Percentiles rank a stretch among this genome's conserved stretches.
These are phyloP conservation scores for Bipolaris victoriae DNA, from an alignment of 2,329 filamentous ascomycete species.

Conservation along the genomic window DNA sequence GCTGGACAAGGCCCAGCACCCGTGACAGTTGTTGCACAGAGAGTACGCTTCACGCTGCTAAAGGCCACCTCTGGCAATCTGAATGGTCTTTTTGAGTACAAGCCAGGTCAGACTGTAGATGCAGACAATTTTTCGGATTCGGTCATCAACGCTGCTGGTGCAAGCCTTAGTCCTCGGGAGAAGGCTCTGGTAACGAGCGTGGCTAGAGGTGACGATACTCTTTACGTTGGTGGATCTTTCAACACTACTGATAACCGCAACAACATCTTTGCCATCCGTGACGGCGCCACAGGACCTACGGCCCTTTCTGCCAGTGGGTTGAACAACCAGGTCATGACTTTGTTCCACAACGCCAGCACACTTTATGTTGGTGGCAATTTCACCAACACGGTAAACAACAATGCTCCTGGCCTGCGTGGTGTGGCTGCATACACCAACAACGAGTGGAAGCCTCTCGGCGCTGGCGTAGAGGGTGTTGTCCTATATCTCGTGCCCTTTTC, in stretches of 20 bases:
- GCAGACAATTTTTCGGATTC: conserved; percentile 72
- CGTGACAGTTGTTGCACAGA: conserved; percentile 86
- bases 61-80: conserved; percentile 78
- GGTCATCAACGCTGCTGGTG: conserved; percentile 76
- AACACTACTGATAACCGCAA: conserved; percentile 63
- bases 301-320: conserved; percentile 74
- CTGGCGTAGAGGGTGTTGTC: conserved; percentile 83
- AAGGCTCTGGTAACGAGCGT: conserved; percentile 74
- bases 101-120: conserved; percentile 68
- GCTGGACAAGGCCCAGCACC: conserved; percentile 61
- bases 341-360: conserved; percentile 69
- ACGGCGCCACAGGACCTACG: conserved; percentile 64
- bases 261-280: conserved; percentile 76
- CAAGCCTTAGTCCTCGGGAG: conserved; percentile 63
- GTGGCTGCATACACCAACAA: conserved; percentile 76
- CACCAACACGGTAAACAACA: conserved; percentile 70
- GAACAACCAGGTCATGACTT: conserved; percentile 75
- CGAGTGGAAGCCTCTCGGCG: conserved; percentile 79
- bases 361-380: conserved; percentile 84
- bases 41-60: conserved; percentile 77
- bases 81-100: conserved; percentile 89
- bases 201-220: conserved; percentile 63
- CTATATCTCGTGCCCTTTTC: conserved; percentile 74
- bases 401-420: conserved; percentile 70
- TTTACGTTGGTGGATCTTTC: conserved; percentile 86